Percentiles rank a stretch among this genome's conserved stretches.
phyloP scores from a whole-genome alignment of 2,329 filamentous ascomycete genomes.

The Trichophyton simii region DNA sequence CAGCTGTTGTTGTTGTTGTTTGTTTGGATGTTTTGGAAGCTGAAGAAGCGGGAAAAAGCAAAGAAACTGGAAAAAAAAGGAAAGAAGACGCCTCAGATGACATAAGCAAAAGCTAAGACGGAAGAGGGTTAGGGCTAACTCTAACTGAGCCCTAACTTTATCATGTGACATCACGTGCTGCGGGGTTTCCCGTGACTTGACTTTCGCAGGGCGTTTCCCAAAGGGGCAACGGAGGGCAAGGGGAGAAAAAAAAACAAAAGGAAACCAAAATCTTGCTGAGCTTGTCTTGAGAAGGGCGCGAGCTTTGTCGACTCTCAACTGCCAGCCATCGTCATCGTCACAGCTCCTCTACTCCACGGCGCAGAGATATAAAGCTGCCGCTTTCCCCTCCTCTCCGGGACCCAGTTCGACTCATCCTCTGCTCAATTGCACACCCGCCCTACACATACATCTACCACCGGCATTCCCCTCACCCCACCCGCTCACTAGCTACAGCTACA shows the following conservation, averaged over 20 bases:
- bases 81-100: too few species aligned
- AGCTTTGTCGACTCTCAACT: not conserved
- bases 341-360: not conserved
- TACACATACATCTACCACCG: not conserved
- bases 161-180: not conserved
- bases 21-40: not conserved
- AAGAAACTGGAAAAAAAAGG: not conserved
- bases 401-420: not conserved
- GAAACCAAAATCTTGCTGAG: not conserved
- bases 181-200: not conserved
- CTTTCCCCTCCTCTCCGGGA: not conserved
- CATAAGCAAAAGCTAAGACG: too few species aligned
- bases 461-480: not conserved
- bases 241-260: not conserved
- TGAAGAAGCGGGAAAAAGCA: not conserved
- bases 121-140: not conserved
- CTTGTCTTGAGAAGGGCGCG: not conserved
- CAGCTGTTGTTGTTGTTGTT: not conserved
- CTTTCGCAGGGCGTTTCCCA: not conserved
- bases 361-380: not conserved
- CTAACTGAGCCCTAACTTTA: not conserved
- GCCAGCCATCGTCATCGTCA: not conserved
- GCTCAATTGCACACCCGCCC: not conserved
- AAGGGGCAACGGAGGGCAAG: not conserved
- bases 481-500: not conserved